These are phyloP conservation scores for Candida fluviatilis DNA, from an alignment of 805 yeast genomes.

Conservation along the genomic window DNA sequence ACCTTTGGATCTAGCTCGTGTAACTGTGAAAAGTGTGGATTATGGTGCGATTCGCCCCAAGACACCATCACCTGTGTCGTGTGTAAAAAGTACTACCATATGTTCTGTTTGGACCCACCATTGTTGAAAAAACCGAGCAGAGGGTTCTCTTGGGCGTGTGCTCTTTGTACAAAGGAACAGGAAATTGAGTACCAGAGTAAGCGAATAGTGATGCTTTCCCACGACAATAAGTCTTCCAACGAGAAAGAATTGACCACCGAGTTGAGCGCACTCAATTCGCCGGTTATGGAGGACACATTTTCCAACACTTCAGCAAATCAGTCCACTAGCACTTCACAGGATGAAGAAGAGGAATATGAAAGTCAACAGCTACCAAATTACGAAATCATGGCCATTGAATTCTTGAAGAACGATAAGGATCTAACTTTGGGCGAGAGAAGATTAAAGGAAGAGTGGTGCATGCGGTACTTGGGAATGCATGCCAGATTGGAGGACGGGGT, in stretches of 20 bases:
- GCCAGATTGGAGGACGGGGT: slow-evolving; percentile 71
- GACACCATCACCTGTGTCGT: slow-evolving; percentile 80
- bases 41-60: slow-evolving; percentile 68
- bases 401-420: slow-evolving; percentile 43
- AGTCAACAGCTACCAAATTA: slow-evolving; percentile 40
- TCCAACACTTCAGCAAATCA: slow-evolving; percentile 4
- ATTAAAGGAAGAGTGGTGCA: slow-evolving; percentile 72
- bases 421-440: slow-evolving; percentile 45
- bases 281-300: slow-evolving; percentile 5
- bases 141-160: slow-evolving; percentile 91
- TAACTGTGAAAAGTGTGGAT: slow-evolving; percentile 70
- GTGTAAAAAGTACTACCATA: slow-evolving; percentile 68
- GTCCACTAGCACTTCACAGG: slow-evolving; percentile 8
- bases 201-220: slow-evolving; percentile 36
- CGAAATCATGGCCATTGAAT: slow-evolving; percentile 54
- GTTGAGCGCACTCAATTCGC: slow-evolving; percentile 10
- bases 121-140: slow-evolving; percentile 71
- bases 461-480: slow-evolving; percentile 74
- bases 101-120: slow-evolving; percentile 86
- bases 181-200: slow-evolving; percentile 42
- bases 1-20: slow-evolving; percentile 53
- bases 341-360: slow-evolving; percentile 12
- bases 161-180: slow-evolving; percentile 60
- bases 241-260: slow-evolving; percentile 29
- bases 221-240: slow-evolving; percentile 39